Percentiles rank a stretch among this genome's conserved stretches.
Evolutionary conservation across 345 rosid genomes (phyloP).

Genomic region (Eutrema heterophyllum): DNA sequence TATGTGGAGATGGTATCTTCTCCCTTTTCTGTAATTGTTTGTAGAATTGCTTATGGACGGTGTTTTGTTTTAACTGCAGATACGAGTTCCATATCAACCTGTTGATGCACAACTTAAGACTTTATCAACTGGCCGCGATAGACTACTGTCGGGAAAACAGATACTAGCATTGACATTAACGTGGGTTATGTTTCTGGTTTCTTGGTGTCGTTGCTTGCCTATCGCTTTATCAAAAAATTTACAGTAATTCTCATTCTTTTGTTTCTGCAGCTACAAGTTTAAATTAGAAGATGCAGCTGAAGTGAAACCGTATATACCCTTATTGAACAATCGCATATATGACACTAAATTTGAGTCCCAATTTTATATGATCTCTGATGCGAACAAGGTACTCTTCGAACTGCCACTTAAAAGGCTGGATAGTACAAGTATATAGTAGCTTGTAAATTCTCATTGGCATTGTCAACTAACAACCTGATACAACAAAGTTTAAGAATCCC

Average conservation of each 20-base stretch:
- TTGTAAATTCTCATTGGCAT: constrained; percentile 11
- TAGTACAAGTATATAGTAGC: neutral
- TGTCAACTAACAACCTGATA: neutral
- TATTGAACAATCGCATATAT: constrained; percentile 89
- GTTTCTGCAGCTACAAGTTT: constrained; percentile 72
- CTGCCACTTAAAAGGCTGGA: constrained; percentile 10
- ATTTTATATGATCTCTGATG: constrained; percentile 87
- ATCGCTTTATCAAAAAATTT: neutral
- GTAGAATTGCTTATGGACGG: neutral
- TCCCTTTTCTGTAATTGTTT: constrained; percentile 15
- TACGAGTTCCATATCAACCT: constrained; percentile 84
- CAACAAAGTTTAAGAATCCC: neutral
- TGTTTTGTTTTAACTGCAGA: constrained; percentile 38
- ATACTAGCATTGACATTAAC: constrained; percentile 78
- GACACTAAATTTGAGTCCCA: constrained; percentile 98
- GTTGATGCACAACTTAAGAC: constrained; percentile 66
- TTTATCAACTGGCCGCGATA: constrained; percentile 70
- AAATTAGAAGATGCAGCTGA: constrained; percentile 93
- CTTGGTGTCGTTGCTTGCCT: constrained; percentile 1
- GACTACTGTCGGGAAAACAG: constrained; percentile 88
- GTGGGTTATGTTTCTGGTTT: constrained; percentile 42
- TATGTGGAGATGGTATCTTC: constrained; percentile 1
- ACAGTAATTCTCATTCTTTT: constrained; percentile 7
- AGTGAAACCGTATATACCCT: constrained; percentile 78
- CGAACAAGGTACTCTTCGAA: constrained; percentile 66